A percentile compares a stretch with the other conserved stretches of the same genome.
These are phyloP conservation scores for Pneumocystis oryctolagi DNA, from an alignment of 1,139 yeast species.

Conservation along the genomic window DNA sequence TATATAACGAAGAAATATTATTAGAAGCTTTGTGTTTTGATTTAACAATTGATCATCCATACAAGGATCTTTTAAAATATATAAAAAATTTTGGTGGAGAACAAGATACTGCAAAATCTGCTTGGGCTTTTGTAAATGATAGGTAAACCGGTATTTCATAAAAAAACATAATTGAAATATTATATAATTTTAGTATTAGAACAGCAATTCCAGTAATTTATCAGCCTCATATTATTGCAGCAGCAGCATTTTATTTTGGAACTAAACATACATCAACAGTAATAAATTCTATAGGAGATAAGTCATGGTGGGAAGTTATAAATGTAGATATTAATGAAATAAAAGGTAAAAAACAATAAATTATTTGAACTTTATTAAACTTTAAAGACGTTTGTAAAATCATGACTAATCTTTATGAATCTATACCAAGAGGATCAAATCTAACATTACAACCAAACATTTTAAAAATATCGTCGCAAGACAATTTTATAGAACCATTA, in stretches of 20 bases:
- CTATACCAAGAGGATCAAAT: not conserved
- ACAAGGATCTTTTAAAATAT: slow-evolving; percentile 21
- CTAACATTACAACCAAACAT: not conserved
- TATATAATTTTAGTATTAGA: slow-evolving; percentile 17
- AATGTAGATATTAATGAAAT: slow-evolving; percentile 18
- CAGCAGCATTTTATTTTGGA: slow-evolving; percentile 29
- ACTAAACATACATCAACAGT: slow-evolving; percentile 15
- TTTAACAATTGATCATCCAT: slow-evolving; percentile 32
- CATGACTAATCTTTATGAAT: slow-evolving; percentile 1
- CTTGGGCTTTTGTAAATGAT: slow-evolving; percentile 29
- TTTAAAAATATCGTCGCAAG: not conserved
- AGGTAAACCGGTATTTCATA: slow-evolving; percentile 12
- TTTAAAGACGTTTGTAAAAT: slow-evolving; percentile 1
- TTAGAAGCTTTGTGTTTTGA: slow-evolving; percentile 39
- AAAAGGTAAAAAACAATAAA: slow-evolving; percentile 2
- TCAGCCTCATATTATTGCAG: slow-evolving; percentile 24
- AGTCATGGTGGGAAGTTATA: slow-evolving; percentile 21
- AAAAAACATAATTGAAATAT: not conserved
- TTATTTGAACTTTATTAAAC: not conserved
- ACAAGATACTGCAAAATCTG: slow-evolving; percentile 21
- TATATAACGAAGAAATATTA: slow-evolving; percentile 32
- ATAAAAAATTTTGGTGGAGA: slow-evolving; percentile 19
- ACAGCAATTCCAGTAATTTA: slow-evolving; percentile 25
- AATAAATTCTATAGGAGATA: slow-evolving; percentile 13
- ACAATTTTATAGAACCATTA: not conserved